Evolutionary conservation across 768 basidiomycete species (phyloP).

Genomic region (Chalciporus pseudorubinellus): DNA sequence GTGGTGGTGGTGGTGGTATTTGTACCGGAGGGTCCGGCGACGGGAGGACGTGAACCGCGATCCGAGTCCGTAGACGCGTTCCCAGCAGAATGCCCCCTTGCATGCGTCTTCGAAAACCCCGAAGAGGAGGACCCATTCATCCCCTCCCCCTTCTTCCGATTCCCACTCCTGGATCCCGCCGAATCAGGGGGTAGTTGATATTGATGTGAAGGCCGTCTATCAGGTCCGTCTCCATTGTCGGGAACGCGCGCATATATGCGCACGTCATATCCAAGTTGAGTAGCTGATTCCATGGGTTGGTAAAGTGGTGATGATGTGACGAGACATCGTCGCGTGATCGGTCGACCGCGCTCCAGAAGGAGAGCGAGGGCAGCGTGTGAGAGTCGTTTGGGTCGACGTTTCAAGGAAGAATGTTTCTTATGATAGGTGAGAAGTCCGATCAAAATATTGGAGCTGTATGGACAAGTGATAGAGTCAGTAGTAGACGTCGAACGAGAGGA

Average conservation of each 20-base stretch:
- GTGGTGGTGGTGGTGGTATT: conserved; percentile 35
- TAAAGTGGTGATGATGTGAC: conserved; percentile 83
- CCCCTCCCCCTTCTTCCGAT: conserved; percentile 24
- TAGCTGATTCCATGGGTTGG: conserved; percentile 73
- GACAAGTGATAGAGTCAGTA: conserved; percentile 9
- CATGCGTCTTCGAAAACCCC: conserved; percentile 10
- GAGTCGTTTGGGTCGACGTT: conserved; percentile 48
- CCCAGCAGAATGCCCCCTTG: conserved; percentile 17
- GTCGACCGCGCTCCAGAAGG: conserved; percentile 78
- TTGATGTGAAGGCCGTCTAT: conserved; percentile 36
- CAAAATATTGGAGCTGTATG: conserved; percentile 76
- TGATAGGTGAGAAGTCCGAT: conserved; percentile 76
- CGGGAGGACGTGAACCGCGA: conserved; percentile 6
- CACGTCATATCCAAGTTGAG: conserved; percentile 73
- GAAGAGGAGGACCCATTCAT: not conserved
- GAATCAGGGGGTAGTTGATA: conserved; percentile 12
- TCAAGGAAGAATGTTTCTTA: conserved; percentile 43
- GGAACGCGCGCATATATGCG: conserved; percentile 69
- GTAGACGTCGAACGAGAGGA: not conserved
- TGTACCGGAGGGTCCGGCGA: conserved; percentile 14
- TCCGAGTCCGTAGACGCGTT: conserved; percentile 30
- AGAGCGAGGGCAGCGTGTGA: conserved; percentile 78
- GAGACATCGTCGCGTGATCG: conserved; percentile 69
- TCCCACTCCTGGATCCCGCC: conserved; percentile 10
- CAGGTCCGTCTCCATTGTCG: conserved; percentile 61